Percentiles rank a stretch among this genome's conserved stretches.
Evolutionary conservation across 352 stramenopile species (phyloP).

Genomic region (Globisporangium nagaii): DNA sequence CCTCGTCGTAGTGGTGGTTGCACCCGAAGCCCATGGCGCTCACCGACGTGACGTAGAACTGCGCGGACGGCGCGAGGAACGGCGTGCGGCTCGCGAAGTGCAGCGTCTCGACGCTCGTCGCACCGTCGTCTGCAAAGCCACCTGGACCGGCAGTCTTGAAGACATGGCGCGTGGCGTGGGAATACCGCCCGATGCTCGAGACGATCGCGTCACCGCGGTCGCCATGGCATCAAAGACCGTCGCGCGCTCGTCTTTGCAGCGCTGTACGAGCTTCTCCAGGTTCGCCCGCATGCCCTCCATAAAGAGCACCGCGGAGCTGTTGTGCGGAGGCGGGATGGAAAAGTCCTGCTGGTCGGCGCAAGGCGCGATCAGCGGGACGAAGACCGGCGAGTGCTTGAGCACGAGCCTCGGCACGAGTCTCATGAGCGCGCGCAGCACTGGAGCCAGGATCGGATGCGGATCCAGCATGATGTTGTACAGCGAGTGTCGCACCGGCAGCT

Average conservation of each 20-base stretch:
- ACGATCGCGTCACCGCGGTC: slow-evolving; percentile 10
- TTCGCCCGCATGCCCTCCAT: slow-evolving; percentile 15
- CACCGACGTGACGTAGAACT: slow-evolving; percentile 13
- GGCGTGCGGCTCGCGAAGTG: slow-evolving; percentile 5
- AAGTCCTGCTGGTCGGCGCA: slow-evolving; percentile 22
- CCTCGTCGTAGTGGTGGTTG: slow-evolving; percentile 6
- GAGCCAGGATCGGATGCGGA: slow-evolving; percentile 13
- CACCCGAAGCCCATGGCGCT: slow-evolving; percentile 2
- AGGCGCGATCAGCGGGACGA: slow-evolving; percentile 23
- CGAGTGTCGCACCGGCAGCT: slow-evolving; percentile 19
- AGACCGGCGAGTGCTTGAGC: slow-evolving; percentile 5
- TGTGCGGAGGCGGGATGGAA: slow-evolving; percentile 19
- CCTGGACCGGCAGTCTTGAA: not conserved
- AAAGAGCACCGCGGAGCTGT: slow-evolving; percentile 25
- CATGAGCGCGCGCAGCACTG: slow-evolving; percentile 17
- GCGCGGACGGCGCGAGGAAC: slow-evolving; percentile 5
- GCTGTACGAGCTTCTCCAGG: slow-evolving; percentile 16
- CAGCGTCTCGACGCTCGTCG: slow-evolving; percentile 3
- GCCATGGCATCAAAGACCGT: slow-evolving; percentile 31
- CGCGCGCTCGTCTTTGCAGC: slow-evolving; percentile 21
- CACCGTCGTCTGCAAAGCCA: too few species aligned
- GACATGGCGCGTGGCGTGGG: not conserved
- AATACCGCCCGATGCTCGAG: slow-evolving; percentile 11
- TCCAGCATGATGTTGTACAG: slow-evolving; percentile 34
- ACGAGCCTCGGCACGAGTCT: slow-evolving; percentile 24